These are phyloP conservation scores for Irpex lacteus DNA, from an alignment of 1,284 basidiomycete genomes.

Conservation along the genomic window DNA sequence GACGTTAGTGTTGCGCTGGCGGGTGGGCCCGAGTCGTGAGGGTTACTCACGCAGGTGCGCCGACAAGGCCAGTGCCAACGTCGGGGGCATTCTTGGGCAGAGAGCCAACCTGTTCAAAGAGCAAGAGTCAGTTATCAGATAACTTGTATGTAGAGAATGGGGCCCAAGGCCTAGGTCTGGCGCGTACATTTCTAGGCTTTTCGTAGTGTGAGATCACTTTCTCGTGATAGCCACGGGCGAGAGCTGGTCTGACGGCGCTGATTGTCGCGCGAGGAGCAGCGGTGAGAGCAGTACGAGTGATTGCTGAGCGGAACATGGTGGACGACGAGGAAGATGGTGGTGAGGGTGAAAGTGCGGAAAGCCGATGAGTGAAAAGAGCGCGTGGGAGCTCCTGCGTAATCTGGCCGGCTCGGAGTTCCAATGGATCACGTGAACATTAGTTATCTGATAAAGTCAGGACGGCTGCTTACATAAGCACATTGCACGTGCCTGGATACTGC, in stretches of 20 bases:
- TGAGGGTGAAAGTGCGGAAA: constrained; percentile 19
- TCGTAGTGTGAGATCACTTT: constrained; percentile 97
- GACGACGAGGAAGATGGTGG: constrained; percentile 27
- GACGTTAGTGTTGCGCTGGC: constrained; percentile 16
- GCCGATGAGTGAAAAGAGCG: constrained; percentile 13
- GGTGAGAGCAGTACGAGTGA: constrained; percentile 49
- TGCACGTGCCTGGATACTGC: neutral
- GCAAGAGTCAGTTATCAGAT: constrained; percentile 53
- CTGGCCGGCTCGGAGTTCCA: neutral
- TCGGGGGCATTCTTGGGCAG: constrained; percentile 88
- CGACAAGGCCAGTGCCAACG: constrained; percentile 97
- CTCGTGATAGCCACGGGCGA: constrained; percentile 79
- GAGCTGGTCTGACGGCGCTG: constrained; percentile 41
- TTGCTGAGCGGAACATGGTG: constrained; percentile 67
- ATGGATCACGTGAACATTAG: neutral
- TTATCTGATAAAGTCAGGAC: neutral
- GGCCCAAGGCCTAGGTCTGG: constrained; percentile 20
- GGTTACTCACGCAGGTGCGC: constrained; percentile 89
- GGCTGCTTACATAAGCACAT: neutral
- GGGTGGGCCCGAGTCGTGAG: constrained; percentile 3
- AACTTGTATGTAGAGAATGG: constrained; percentile 26
- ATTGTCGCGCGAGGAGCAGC: constrained; percentile 41
- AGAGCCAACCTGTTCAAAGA: constrained; percentile 77
- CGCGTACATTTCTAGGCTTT: constrained; percentile 85
- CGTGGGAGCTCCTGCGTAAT: constrained; percentile 2